Evolutionary conservation across 2,329 filamentous ascomycete genomes (phyloP), one percentile per base, ranked within the genome.

Genomic region (Ascosphaera aggregata): DNA sequence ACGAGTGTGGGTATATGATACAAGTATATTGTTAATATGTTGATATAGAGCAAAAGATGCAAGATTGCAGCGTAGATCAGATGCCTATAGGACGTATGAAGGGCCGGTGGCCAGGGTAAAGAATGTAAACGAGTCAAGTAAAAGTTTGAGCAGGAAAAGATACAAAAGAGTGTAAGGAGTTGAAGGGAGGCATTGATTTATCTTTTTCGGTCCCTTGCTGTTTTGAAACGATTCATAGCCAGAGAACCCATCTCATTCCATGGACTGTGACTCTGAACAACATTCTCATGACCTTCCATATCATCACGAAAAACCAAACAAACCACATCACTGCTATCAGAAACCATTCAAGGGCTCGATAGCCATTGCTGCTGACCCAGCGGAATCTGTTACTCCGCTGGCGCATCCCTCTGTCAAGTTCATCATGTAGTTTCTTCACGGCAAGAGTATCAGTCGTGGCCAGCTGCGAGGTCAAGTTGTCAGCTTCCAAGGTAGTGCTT

Each of bases 271-370:
- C 73, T 36, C 67, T 67, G 35, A 76, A 67, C 1, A 77, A 47
- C 9, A 74, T 73, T 43, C 73, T 61, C 27, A 79, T 58, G 11
- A 80, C 55, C 43, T 80, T 70, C 39, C 78, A 63, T 18, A 86
- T 63, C 54, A 84, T 79, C 18, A 94, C 85, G 24, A 92, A 63
- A 42, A 91, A 71, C 84, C 86, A 95, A 13, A 91, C 75, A 57
- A 78, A 82, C 84, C 89, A 94, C 74, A 95, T 81, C 47, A 91
- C 70, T 3, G 79, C 80, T 31, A 95, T 73, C 15, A 95, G 66
- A 38, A 73, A 61, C 82, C 84, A 94, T 62, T 95, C 86, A 13
- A 94, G 70, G 16, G 76, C 58, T 40, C 84, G 72, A 69, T 84
- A 95, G 11, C 81, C 76, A 1, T 73, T 71, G 11, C 80, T 65